Evolutionary conservation across 176 grass and related monocot genomes (phyloP).

Genomic region (Puya raimondii): DNA sequence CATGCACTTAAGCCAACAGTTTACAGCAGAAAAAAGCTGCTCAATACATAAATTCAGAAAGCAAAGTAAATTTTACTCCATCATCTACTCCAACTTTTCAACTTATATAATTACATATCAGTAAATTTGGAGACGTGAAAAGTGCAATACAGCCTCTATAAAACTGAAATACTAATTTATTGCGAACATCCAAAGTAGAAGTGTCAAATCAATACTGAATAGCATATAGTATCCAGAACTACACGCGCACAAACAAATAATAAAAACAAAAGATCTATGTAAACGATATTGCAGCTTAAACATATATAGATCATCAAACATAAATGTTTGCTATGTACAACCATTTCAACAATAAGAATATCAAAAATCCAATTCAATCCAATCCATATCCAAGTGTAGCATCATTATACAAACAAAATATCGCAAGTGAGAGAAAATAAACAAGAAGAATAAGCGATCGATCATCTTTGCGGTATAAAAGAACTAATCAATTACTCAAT

Average conservation of each 20-base stretch:
- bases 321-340: too few relatives aligned
- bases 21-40: slow-evolving; percentile 88
- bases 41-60: slow-evolving; percentile 6
- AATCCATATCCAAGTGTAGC: background rate
- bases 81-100: too few relatives aligned
- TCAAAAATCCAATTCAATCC: background rate
- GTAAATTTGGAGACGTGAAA: background rate
- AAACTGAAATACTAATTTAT: too few relatives aligned
- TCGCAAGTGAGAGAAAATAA: background rate
- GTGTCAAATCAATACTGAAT: background rate
- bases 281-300: too few relatives aligned
- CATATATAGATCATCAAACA: too few relatives aligned
- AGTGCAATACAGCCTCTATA: too few relatives aligned
- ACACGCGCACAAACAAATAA: too few relatives aligned
- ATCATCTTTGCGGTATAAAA: background rate
- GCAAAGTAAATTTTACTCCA: background rate
- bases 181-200: slow-evolving; percentile 13
- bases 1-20: slow-evolving; percentile 99
- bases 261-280: too few relatives aligned
- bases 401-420: background rate
- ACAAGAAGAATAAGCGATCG: too few relatives aligned
- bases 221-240: background rate
- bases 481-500: too few relatives aligned
- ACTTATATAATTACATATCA: background rate
- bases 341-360: too few relatives aligned